Conservation (phyloP, 2,329 filamentous ascomycete species). For the Thelonectria blattea region DNA sequence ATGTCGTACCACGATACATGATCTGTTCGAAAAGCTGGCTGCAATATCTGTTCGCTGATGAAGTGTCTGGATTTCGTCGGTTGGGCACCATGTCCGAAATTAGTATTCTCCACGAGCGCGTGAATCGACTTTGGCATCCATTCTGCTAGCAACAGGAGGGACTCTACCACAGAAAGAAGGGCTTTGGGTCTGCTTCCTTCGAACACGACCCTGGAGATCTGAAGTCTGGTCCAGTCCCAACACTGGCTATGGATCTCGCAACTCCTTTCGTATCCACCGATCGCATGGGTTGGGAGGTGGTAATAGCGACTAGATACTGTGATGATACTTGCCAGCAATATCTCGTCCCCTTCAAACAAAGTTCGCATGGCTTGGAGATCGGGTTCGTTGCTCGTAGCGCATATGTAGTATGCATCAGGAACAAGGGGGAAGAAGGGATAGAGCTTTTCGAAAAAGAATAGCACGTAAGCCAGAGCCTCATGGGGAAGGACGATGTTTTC, state of each 20-base stretch:
- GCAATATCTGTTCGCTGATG: background rate
- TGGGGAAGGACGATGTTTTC: constrained; percentile 6
- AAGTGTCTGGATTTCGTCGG: background rate
- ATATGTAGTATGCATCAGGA: constrained; percentile 12
- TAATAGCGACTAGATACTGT: constrained; percentile 13
- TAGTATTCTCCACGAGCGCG: constrained; percentile 6
- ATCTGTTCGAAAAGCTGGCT: constrained; percentile 16
- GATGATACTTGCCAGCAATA: constrained; percentile 5
- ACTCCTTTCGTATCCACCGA: constrained; percentile 17
- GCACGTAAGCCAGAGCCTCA: constrained; percentile 5
- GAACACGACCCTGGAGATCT: constrained; percentile 7
- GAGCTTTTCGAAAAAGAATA: constrained; percentile 16
- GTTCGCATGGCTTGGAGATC: background rate
- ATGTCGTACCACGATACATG: constrained; percentile 11
- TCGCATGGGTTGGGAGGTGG: constrained; percentile 1
- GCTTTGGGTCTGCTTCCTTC: constrained; percentile 10
- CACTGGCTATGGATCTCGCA: constrained; percentile 9
- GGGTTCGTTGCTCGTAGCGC: background rate
- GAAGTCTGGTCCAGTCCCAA: constrained; percentile 11
- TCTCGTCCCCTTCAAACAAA: constrained; percentile 15
- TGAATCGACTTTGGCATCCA: constrained; percentile 12
- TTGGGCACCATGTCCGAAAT: background rate
- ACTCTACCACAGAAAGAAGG: constrained; percentile 6
- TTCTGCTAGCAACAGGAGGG: constrained; percentile 16
- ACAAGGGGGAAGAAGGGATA: constrained; percentile 14